Base-by-base conservation (phyloP, 257 asterid genomes). In the Solanum megistacrolobum region DNA sequence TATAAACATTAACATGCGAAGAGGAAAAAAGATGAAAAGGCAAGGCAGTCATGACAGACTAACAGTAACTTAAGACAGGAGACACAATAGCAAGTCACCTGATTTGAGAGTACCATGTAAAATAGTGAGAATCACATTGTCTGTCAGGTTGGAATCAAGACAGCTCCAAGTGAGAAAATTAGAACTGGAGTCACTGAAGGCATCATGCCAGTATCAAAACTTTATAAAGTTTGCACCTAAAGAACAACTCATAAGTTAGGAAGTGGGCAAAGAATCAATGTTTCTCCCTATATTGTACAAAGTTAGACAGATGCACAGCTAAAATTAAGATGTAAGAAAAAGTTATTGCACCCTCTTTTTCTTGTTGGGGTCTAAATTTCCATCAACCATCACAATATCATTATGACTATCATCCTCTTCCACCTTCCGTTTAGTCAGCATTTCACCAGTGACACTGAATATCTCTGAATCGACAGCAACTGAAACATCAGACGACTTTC, bases 401-500 rank as follows among this genome's bases (percentile, higher is more conserved):
- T 74, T 71, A 29, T 89, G 91, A 83, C 86, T 87, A 72, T 89
- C 93, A 38, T 62, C 58, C 87, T 87, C 96, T 39, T 91, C 94
- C 20, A 87, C 90, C 55, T 90, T 92, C 88, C 93, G 91, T 88
- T 90, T 89, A 43, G 43, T 35, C 41, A 87, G 91, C 32, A 89
- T 78, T 46, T 91, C 96, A 55, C 62, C 88, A 32, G 86, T 52
- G 38, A 72, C 83, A 38, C 89, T 14, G 11, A 88, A 68, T 55
- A 60, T 60, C 29, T 87, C 92, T 36, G 92, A 87, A 87, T 79
- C 75, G 78, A 84, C 83, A 76, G 88, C 58, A 32, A 25, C 39
- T 48, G 92, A 82, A 88, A 36, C 84, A 58, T 91, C 95, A 2
- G 91, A 83, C 23, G 84, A 46, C 93, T 95, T 96, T 86, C 99